Percentiles rank a stretch among this genome's conserved stretches.
phyloP scores from a whole-genome alignment of 441 rosid species.

The Adansonia madagascariensis region DNA sequence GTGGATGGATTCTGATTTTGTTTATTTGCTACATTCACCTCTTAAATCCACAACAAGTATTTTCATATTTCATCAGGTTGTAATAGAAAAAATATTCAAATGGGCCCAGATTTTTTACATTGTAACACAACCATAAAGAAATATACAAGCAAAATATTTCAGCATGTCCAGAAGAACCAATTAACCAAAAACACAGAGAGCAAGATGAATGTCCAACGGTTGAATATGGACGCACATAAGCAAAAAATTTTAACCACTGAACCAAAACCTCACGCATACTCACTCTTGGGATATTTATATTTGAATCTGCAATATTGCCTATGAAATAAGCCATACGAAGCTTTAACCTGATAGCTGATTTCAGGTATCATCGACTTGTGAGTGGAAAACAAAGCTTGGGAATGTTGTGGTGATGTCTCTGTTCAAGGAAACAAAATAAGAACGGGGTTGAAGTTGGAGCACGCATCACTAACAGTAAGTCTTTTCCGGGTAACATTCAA shows the following conservation, averaged over 20 bases:
- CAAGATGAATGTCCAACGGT: not conserved
- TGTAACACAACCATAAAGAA: not conserved
- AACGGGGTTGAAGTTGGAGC: not conserved
- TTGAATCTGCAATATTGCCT: not conserved
- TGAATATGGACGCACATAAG: not conserved
- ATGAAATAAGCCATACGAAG: not conserved
- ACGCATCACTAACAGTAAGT: not conserved
- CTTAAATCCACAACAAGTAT: not conserved
- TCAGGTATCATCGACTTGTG: slow-evolving; percentile 82
- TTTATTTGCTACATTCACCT: not conserved
- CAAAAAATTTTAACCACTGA: slow-evolving; percentile 1
- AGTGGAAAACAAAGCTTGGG: slow-evolving; percentile 92
- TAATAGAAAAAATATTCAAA: not conserved
- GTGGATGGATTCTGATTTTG: not conserved
- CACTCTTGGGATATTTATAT: not conserved
- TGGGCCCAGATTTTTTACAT: not conserved
- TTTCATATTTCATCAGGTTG: not conserved
- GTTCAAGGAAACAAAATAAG: slow-evolving; percentile 26
- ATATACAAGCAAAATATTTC: slow-evolving; percentile 2
- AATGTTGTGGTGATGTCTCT: slow-evolving; percentile 92
- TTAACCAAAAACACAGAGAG: not conserved
- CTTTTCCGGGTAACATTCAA: not conserved
- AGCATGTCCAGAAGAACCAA: not conserved
- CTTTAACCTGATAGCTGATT: not conserved
- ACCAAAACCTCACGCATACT: not conserved